Base-by-base conservation (phyloP, 805 yeast species). In the Candida ulmi region DNA sequence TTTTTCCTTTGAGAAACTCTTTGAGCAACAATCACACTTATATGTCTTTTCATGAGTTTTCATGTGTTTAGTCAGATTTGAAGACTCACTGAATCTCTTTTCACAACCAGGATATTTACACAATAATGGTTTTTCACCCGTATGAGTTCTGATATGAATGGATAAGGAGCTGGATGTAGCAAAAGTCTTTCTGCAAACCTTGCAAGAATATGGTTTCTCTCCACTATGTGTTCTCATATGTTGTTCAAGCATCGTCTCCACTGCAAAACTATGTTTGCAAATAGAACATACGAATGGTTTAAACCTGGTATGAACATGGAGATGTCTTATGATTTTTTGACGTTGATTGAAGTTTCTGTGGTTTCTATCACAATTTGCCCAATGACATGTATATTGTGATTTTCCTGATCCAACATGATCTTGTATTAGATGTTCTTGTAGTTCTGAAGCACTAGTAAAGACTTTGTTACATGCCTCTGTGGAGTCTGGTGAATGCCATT, bases 191-290 rank as follows among this genome's bases (percentile, higher is more conserved):
- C 74, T 80, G 60, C 99, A 91, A 2, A 67, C 55, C 19, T 71
- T 66, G 60, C 99, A 91, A 38, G 60, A 60, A 58, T 72, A 88
- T 1, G 98, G 98, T 54, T 80, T 84, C 52, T 88, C 97, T 3
- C 96, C 96, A 1, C 91, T 78, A 58, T 91, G 98, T 3, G 76
- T 79, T 38, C 96, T 68, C 66, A 73, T 60, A 61, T 93, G 99
- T 61, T 88, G 96, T 32, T 72, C 71, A 33, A 93, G 67, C 72
- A 83, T 83, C 25, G 82, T 66, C 36, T 83, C 86, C 32, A 84
- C 86, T 5, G 95, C 85, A 60, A 91, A 88, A 11, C 68, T 58
- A 40, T 80, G 78, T 3, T 76, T 71, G 58, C 99, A 93, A 1
- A 71, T 56, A 0, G 64, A 53, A 62, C 99, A 93, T 42, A 69